Conservation (phyloP, 2,329 filamentous ascomycete genomes). For the Colletotrichum orchidophilum region DNA sequence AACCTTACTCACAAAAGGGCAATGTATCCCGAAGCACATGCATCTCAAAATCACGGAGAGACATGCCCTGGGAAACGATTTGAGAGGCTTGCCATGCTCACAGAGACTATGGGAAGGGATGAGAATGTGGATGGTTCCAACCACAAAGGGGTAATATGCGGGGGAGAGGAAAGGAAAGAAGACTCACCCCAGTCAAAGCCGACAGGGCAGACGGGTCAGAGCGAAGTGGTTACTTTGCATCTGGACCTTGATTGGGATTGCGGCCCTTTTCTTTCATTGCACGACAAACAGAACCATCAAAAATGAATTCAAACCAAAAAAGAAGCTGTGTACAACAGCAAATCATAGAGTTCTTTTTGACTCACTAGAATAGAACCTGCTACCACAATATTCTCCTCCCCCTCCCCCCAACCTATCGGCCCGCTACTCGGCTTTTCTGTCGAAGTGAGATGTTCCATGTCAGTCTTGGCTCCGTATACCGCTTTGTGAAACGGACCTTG, state of each 20-base stretch:
- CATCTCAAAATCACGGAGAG: not conserved
- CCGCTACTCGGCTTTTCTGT: not conserved
- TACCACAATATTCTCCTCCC: not conserved
- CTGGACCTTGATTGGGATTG: conserved; percentile 9
- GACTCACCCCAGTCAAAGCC: not conserved
- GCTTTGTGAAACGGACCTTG: not conserved
- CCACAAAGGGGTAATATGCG: not conserved
- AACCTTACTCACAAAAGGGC: not conserved
- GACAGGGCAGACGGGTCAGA: not conserved
- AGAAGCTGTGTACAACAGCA: conserved; percentile 21
- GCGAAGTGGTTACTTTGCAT: not conserved
- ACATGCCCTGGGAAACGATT: not conserved
- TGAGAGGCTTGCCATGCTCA: not conserved
- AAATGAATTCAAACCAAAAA: not conserved
- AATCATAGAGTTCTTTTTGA: not conserved
- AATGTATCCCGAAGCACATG: not conserved
- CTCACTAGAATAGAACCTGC: conserved; percentile 19
- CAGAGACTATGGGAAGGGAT: not conserved
- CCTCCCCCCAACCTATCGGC: not conserved
- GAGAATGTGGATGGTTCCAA: not conserved
- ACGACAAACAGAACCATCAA: not conserved
- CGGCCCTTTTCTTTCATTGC: not conserved
- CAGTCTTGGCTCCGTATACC: not conserved
- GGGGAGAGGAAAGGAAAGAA: not conserved
- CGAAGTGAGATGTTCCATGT: not conserved